Evolutionary conservation across 2,329 filamentous ascomycete genomes (phyloP), one percentile per base, ranked within the genome.

Genomic region (Corinectria fuckeliana): DNA sequence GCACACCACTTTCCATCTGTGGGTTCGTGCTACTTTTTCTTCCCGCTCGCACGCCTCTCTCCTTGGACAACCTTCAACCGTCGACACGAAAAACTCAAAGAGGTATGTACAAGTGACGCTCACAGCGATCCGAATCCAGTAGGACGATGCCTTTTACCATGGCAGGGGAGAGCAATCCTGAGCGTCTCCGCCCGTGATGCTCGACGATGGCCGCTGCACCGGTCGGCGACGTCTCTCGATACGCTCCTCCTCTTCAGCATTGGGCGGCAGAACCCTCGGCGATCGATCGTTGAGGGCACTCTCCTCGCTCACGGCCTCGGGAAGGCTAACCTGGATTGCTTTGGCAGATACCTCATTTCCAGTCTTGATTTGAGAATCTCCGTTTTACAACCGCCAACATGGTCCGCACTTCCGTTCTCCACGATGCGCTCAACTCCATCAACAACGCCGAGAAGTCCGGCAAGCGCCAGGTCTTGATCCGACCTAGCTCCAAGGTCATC

Each of bases 381-480:
- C 76, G 72, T 73, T 63, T 67, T 65, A 76, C 75, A 78, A 85
- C 86, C 88, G 88, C 80, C 88, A 97, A 91, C 80, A 99, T 99
- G 94, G 93, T 97, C 84, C 93, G 92, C 86, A 98, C 95, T 77
- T 97, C 93, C 81, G 95, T 98, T 78, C 93, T 99, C 83, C 96
- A 98, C 88, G 95, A 99, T 90, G 93, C 92, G 80, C 91, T 97
- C 77, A 97, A 97, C 82, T 87, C 89, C 86, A 98, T 99, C 91
- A 99, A 99, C 93, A 99, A 99, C 83, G 95, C 95, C 87, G 96
- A 99, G 89, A 98, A 99, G 91, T 87, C 91, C 75, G 95, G 95
- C 85, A 98, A 98, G 91, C 93, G 95, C 79, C 95, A 99, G 86
- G 95, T 98, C 79, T 78, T 99, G 81, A 97, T 99, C 88, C 90